Evolutionary conservation across 306 rosid species (phyloP).

Genomic region (Vigna reflexopilosa): DNA sequence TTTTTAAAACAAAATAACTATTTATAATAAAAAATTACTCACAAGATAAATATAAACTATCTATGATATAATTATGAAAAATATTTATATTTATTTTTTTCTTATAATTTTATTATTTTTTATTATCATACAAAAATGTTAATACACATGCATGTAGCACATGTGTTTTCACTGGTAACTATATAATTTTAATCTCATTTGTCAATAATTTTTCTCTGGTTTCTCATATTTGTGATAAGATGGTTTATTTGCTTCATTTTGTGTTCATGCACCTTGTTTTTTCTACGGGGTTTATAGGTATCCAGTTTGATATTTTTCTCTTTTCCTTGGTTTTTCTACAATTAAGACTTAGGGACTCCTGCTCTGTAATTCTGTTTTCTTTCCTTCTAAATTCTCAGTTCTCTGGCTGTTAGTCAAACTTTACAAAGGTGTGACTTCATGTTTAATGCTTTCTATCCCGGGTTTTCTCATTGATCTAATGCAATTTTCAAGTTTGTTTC

Average conservation of each 20-base stretch:
- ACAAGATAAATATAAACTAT: too few relatives aligned
- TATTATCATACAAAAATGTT: too few relatives aligned
- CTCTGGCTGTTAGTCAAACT: slow-evolving; percentile 25
- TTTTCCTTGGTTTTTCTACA: slow-evolving; percentile 28
- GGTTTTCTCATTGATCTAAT: slow-evolving; percentile 22
- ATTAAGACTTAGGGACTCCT: neutral
- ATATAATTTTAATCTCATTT: slow-evolving; percentile 17
- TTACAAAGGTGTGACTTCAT: slow-evolving; percentile 19
- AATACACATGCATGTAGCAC: too few relatives aligned
- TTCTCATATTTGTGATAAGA: slow-evolving; percentile 31
- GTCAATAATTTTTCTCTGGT: neutral
- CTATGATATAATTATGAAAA: too few relatives aligned
- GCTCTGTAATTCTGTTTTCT: neutral
- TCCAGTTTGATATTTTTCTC: slow-evolving; percentile 1
- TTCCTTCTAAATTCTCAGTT: slow-evolving; percentile 1
- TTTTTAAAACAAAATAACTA: too few relatives aligned
- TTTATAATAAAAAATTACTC: too few relatives aligned
- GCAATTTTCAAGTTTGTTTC: slow-evolving; percentile 18
- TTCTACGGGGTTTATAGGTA: neutral
- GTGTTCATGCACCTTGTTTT: slow-evolving; percentile 10
- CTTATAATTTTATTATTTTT: too few relatives aligned
- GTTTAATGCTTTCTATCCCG: slow-evolving; percentile 19
- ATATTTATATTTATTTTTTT: too few relatives aligned
- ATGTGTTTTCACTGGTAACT: too few relatives aligned
- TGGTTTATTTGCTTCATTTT: slow-evolving; percentile 18